Evolutionary conservation across 805 yeast species (phyloP), one percentile per base, ranked within the genome.

Genomic region (Pichia thaimueangensis): DNA sequence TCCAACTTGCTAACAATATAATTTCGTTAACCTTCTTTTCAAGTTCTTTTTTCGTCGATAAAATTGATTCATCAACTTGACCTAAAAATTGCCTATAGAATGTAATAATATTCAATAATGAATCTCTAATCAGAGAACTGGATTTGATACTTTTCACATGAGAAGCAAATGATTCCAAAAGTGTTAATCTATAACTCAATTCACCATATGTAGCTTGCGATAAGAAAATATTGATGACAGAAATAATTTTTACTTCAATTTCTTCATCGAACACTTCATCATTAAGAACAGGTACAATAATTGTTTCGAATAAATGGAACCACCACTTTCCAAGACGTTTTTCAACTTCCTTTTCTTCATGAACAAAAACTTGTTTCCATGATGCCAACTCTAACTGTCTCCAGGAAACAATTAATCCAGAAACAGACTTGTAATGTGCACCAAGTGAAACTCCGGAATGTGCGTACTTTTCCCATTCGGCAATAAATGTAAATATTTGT

Each of bases 391-490:
- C 99, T 30, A 89, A 60, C 53, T 76, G 77, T 68, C 99, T 78
- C 99, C 99, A 93, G 0, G 84, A 71, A 4, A 93, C 89, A 50
- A 93, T 84, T 47, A 89, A 64, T 0, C 63, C 55, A 0, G 95
- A 79, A 24, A 86, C 61, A 12, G 71, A 68, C 31, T 76, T 80
- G 47, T 80, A 72, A 39, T 76, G 73, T 1, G 53, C 54, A 30
- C 66, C 66, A 39, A 93, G 64, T 1, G 94, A 74, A 1, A 84
- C 89, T 39, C 84, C 81, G 10, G 78, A 70, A 23, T 88, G 78
- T 1, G 97, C 95, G 62, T 85, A 88, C 49, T 86, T 83, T 59
- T 93, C 93, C 97, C 98, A 93, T 58, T 93, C 97, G 21, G 82
- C 72, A 47, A 89, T 71, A 55, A 76, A 80, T 0, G 87, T 83